These are phyloP conservation scores for Cladosporium cucumerinum DNA, from an alignment of 2,329 filamentous ascomycete genomes.

Conservation along the genomic window DNA sequence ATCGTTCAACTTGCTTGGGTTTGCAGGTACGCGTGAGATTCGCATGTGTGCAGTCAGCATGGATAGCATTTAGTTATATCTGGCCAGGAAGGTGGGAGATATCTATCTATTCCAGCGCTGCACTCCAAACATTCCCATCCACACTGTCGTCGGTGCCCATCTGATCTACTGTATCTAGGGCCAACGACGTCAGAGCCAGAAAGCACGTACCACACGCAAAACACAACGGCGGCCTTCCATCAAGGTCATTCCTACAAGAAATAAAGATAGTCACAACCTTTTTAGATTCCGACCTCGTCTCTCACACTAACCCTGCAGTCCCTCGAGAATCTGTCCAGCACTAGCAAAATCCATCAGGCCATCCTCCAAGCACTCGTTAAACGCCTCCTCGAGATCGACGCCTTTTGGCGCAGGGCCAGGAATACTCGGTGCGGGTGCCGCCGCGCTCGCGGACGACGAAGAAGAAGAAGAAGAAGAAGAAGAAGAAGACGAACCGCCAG, in stretches of 20 bases:
- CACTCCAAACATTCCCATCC: conserved; percentile 3
- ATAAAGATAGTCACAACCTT: neutral
- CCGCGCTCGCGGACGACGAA: neutral
- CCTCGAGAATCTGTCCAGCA: conserved; percentile 10
- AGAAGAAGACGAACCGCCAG: conserved; percentile 13
- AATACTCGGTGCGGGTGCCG: conserved; percentile 29
- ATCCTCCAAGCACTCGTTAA: conserved; percentile 54
- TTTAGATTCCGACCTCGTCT: neutral
- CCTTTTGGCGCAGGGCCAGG: conserved; percentile 39
- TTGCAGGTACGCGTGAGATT: conserved; percentile 6
- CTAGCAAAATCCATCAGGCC: conserved; percentile 41
- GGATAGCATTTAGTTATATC: neutral
- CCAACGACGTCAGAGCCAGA: conserved; percentile 1
- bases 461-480: conserved; percentile 1
- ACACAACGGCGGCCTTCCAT: neutral
- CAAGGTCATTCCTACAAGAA: neutral
- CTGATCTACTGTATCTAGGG: no score
- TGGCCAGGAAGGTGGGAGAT: neutral
- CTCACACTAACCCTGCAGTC: conserved; percentile 6
- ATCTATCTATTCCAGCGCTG: neutral
- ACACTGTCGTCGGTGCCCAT: neutral
- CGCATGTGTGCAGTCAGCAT: neutral
- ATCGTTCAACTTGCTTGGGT: conserved; percentile 2
- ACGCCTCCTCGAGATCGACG: conserved; percentile 42
- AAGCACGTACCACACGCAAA: conserved; percentile 10